Evolutionary conservation across 805 yeast genomes (phyloP).

Genomic region (Pichia manshurica): DNA sequence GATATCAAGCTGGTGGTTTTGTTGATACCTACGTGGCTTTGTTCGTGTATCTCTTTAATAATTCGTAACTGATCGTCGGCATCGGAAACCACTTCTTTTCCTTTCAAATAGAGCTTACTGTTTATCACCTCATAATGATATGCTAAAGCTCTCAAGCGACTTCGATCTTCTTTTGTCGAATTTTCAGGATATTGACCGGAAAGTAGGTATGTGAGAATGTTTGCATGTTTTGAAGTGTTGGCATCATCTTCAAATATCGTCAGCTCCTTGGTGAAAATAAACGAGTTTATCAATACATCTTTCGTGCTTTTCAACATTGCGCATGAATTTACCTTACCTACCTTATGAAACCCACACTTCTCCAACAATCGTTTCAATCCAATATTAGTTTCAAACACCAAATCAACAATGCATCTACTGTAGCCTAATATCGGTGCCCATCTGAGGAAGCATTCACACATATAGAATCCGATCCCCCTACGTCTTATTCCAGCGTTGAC

Average conservation of each 20-base stretch:
- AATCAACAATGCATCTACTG: slow-evolving; percentile 74
- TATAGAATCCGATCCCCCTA: slow-evolving; percentile 81
- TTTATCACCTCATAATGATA: slow-evolving; percentile 66
- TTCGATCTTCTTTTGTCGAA: slow-evolving; percentile 77
- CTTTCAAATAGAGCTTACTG: slow-evolving; percentile 59
- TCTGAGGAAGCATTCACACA: slow-evolving; percentile 76
- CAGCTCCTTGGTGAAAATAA: slow-evolving; percentile 78
- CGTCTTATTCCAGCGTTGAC: slow-evolving; percentile 93
- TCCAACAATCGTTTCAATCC: slow-evolving; percentile 80
- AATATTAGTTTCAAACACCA: slow-evolving; percentile 83
- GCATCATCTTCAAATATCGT: slow-evolving; percentile 37
- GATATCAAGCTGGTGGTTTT: slow-evolving; percentile 74
- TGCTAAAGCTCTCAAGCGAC: slow-evolving; percentile 76
- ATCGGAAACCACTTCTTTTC: slow-evolving; percentile 73
- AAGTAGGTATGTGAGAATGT: slow-evolving; percentile 69
- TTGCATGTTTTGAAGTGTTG: slow-evolving; percentile 44
- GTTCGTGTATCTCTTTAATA: slow-evolving; percentile 61
- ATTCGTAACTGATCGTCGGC: slow-evolving; percentile 69
- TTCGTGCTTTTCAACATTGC: slow-evolving; percentile 83
- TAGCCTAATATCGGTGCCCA: slow-evolving; percentile 93
- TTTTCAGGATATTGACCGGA: slow-evolving; percentile 83
- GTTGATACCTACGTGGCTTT: slow-evolving; percentile 81
- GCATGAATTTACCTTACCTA: slow-evolving; percentile 81
- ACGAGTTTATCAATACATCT: slow-evolving; percentile 71
- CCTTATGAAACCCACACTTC: slow-evolving; percentile 63